Conservation (phyloP, 2,329 filamentous ascomycete species). For the Fusarium sp. region DNA sequence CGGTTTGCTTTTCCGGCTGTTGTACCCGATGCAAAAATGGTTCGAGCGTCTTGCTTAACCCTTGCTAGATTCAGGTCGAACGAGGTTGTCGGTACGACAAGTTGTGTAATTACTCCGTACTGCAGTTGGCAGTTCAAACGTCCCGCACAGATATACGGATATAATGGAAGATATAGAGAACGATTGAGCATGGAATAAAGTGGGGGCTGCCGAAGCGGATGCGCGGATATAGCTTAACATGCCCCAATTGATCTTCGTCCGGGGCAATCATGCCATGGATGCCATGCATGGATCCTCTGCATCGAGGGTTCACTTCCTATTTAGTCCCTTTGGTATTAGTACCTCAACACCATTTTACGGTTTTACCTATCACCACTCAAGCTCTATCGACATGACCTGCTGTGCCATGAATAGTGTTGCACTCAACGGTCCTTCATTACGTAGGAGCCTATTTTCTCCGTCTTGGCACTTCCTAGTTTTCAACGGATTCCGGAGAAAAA, state of each 20-base stretch:
- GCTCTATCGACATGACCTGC: neutral
- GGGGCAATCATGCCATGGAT: neutral
- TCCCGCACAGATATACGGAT: no score
- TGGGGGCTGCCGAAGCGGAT: no score
- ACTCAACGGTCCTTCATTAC: neutral
- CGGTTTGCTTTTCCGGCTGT: no score
- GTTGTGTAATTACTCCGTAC: no score
- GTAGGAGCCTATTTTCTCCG: neutral
- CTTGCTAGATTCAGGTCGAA: no score
- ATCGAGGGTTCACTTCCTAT: constrained; percentile 12
- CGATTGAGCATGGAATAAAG: neutral
- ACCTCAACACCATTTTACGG: neutral
- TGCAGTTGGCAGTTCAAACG: no score
- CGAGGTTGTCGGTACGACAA: no score
- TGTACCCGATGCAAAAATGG: no score
- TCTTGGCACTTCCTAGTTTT: neutral
- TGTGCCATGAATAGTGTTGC: neutral
- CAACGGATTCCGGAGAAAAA: neutral
- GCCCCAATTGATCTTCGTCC: constrained; percentile 1
- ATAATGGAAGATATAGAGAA: neutral
- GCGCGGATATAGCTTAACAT: no score
- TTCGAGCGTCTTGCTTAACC: no score
- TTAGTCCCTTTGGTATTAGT: constrained; percentile 10
- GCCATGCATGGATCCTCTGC: neutral
- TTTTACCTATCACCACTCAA: neutral